phyloP scores from a whole-genome alignment of 257 asterid genomes.

The Parsonsia alboflavescens region DNA sequence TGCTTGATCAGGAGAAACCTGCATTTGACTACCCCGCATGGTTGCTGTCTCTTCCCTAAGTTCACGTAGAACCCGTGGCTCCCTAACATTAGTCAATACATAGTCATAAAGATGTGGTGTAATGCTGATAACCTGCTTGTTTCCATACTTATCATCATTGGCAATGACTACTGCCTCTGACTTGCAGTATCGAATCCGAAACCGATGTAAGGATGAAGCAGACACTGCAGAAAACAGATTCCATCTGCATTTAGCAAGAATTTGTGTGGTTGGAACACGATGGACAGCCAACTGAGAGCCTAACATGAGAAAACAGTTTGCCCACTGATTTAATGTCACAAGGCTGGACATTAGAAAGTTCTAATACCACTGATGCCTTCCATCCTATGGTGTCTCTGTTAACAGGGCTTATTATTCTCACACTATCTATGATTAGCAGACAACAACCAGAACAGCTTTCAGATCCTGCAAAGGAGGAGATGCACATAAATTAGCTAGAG shows the following conservation, averaged over 20 bases:
- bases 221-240: slow-evolving; percentile 9
- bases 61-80: slow-evolving; percentile 78
- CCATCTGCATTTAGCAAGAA: not conserved
- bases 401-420: not conserved
- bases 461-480: not conserved
- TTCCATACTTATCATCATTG: slow-evolving; percentile 52
- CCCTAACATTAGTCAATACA: slow-evolving; percentile 74
- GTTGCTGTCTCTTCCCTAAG: slow-evolving; percentile 92
- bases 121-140: slow-evolving; percentile 72
- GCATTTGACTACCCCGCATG: slow-evolving; percentile 90
- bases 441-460: not conserved
- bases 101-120: slow-evolving; percentile 68
- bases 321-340: not conserved
- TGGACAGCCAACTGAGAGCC: not conserved
- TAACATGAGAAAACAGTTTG: slow-evolving; percentile 1
- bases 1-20: slow-evolving; percentile 97
- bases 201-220: slow-evolving; percentile 6
- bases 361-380: not conserved
- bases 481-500: not conserved
- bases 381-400: not conserved
- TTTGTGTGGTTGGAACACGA: not conserved
- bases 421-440: not conserved
- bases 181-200: slow-evolving; percentile 19
- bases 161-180: slow-evolving; percentile 41
- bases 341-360: not conserved